These are phyloP conservation scores for Pilasporangium apinafurcum DNA, from an alignment of 352 stramenopile species.

Conservation along the genomic window DNA sequence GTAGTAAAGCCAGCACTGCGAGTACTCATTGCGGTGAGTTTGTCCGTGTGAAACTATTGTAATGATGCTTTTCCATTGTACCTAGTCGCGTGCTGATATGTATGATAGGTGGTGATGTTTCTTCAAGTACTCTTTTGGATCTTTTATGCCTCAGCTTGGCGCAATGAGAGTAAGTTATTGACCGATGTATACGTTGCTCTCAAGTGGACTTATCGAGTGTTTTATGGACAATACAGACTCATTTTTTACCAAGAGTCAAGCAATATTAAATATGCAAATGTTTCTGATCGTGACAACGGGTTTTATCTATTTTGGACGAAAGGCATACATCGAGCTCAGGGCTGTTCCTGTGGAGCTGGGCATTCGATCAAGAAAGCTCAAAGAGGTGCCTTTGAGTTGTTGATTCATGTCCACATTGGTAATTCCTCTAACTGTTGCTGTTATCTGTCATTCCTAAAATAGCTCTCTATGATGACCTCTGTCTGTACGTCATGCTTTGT, in stretches of 20 bases:
- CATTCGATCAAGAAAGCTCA: slow-evolving; percentile 79
- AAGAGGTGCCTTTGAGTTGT: slow-evolving; percentile 29
- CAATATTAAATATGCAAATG: slow-evolving; percentile 77
- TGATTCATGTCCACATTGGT: background rate
- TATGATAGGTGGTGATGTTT: slow-evolving; percentile 40
- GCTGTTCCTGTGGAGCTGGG: slow-evolving; percentile 76
- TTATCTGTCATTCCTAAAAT: background rate
- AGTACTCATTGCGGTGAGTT: slow-evolving; percentile 46
- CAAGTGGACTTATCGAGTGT: background rate
- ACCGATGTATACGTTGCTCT: background rate
- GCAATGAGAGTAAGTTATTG: slow-evolving; percentile 49
- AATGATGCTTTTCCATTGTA: background rate
- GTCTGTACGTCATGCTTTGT: slow-evolving; percentile 85
- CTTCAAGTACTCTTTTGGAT: slow-evolving; percentile 69
- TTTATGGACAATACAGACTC: slow-evolving; percentile 30
- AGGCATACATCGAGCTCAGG: slow-evolving; percentile 76
- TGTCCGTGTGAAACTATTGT: background rate
- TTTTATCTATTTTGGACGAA: slow-evolving; percentile 73
- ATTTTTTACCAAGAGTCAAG: slow-evolving; percentile 75
- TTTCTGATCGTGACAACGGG: slow-evolving; percentile 68
- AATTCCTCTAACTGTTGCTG: background rate
- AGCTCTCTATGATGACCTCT: slow-evolving; percentile 69
- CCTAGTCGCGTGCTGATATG: background rate
- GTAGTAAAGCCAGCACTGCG: slow-evolving; percentile 70
- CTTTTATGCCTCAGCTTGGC: slow-evolving; percentile 72